Evolutionary conservation across 2,329 filamentous ascomycete genomes (phyloP).

Genomic region (Ophiocordyceps robertsii): DNA sequence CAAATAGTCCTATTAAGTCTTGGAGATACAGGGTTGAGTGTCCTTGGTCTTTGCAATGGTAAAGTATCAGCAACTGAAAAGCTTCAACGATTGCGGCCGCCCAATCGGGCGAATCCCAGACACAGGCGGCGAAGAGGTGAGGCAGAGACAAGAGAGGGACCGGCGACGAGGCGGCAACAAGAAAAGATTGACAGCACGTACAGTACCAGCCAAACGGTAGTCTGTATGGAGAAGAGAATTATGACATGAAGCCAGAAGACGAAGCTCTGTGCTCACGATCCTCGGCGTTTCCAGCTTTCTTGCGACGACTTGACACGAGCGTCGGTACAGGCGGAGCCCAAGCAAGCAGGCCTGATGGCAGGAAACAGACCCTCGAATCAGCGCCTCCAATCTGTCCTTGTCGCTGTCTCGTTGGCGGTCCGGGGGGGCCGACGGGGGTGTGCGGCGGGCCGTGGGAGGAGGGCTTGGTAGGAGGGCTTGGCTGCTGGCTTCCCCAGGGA

Average conservation of each 20-base stretch:
- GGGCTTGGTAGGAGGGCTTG: not conserved
- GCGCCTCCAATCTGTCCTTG: not conserved
- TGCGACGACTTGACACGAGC: constrained; percentile 5
- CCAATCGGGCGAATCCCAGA: not conserved
- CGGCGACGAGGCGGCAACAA: constrained; percentile 2
- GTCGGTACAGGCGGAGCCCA: constrained; percentile 2
- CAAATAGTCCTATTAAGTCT: constrained; percentile 5
- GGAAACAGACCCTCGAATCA: constrained; percentile 1
- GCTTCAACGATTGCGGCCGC: constrained; percentile 7
- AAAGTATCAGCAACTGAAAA: constrained; percentile 4
- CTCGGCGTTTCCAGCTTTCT: constrained; percentile 7
- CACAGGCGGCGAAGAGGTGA: constrained; percentile 7
- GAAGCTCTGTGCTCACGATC: constrained; percentile 50
- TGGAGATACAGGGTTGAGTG: constrained; percentile 3
- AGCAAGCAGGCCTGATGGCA: constrained; percentile 1
- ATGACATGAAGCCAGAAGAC: constrained; percentile 28
- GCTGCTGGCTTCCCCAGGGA: not conserved
- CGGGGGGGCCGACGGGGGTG: not conserved
- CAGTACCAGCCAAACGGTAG: constrained; percentile 23
- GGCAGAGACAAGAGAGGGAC: not conserved
- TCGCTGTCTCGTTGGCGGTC: not conserved
- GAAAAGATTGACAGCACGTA: constrained; percentile 38
- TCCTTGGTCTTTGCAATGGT: constrained; percentile 2
- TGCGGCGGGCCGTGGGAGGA: no score
- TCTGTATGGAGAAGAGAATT: constrained; percentile 1